Percentiles rank a stretch among this genome's conserved stretches.
Conservation (phyloP, 441 rosid genomes). For the Corymbia citriodora region DNA sequence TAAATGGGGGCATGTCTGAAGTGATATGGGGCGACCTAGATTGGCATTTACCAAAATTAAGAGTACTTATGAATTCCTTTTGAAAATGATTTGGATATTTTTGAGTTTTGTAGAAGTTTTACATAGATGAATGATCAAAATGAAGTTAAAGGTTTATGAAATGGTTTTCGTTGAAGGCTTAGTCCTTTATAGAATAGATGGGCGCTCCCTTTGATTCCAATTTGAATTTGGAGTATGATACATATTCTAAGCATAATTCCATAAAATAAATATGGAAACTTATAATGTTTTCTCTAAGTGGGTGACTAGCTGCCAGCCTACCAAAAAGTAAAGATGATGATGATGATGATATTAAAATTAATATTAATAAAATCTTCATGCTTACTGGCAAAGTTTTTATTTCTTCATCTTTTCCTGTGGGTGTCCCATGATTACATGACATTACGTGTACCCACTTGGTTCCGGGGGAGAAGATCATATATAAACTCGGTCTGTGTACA, state of each 20-base stretch:
- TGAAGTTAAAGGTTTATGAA: background rate
- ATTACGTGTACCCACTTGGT: background rate
- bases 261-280: background rate
- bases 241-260: background rate
- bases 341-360: too few relatives aligned
- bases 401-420: background rate
- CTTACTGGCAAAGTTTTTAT: background rate
- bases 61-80: background rate
- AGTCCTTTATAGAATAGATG: background rate
- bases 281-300: background rate
- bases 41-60: background rate
- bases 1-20: rapidly evolving
- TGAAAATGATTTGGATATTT: background rate
- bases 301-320: background rate
- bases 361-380: background rate
- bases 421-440: background rate
- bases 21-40: background rate
- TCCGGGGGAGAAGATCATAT: background rate
- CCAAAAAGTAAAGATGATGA: background rate
- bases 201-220: background rate
- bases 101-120: background rate
- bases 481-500: background rate
- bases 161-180: too few relatives aligned
- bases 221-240: background rate
- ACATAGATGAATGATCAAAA: background rate